These are phyloP conservation scores for Haberlea rhodopensis DNA, from an alignment of 257 asterid species.

Conservation along the genomic window DNA sequence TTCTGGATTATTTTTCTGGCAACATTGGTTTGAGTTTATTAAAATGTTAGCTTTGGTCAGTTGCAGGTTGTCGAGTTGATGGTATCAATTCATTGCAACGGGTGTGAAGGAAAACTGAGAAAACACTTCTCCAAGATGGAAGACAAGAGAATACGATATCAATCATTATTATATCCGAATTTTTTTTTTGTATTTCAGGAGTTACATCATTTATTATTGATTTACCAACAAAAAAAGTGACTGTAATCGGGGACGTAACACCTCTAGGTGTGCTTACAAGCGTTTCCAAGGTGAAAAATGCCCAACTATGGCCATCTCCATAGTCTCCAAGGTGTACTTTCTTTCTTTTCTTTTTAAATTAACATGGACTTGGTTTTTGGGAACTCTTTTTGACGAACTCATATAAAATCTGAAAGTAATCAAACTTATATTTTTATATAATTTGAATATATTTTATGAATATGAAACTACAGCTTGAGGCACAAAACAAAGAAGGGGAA, in stretches of 20 bases:
- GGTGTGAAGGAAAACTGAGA: slow-evolving; percentile 85
- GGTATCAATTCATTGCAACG: slow-evolving; percentile 95
- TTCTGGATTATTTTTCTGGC: too few relatives aligned
- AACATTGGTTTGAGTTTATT: too few relatives aligned
- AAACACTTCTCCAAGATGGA: slow-evolving; percentile 87
- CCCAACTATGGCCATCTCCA: slow-evolving; percentile 76
- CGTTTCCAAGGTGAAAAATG: slow-evolving; percentile 75
- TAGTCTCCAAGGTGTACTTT: slow-evolving; percentile 30
- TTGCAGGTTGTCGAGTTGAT: slow-evolving; percentile 75
- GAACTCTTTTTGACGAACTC: too few relatives aligned
- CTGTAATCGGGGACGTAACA: slow-evolving; percentile 65
- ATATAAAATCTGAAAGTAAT: too few relatives aligned
- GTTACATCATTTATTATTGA: slow-evolving; percentile 76
- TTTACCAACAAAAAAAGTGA: slow-evolving; percentile 73
- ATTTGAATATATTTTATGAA: too few relatives aligned
- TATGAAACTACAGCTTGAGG: too few relatives aligned
- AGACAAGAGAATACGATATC: slow-evolving; percentile 43
- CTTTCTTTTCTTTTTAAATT: slow-evolving; percentile 15
- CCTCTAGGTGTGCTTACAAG: slow-evolving; percentile 64
- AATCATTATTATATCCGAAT: too few relatives aligned
- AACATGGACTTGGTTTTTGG: too few relatives aligned
- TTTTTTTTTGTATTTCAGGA: slow-evolving; percentile 38
- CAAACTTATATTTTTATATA: too few relatives aligned
- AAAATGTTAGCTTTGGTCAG: neutral
- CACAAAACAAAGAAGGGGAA: too few relatives aligned